Evolutionary conservation across 306 rosid genomes (phyloP).

Genomic region (Cicer arietinum): DNA sequence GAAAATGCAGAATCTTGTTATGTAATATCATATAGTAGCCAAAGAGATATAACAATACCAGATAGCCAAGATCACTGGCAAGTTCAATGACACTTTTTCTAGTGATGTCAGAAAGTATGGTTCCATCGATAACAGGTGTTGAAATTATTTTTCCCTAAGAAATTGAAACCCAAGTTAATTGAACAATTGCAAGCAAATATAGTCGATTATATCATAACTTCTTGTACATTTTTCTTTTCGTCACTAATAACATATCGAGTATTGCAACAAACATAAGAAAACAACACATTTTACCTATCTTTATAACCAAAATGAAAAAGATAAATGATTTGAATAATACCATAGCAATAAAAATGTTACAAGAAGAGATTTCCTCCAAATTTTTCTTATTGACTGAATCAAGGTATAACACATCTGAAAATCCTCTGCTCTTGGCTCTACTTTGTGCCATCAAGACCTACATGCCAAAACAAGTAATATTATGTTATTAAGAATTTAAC

Average conservation of each 20-base stretch:
- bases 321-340: too few relatives aligned
- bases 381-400: slow-evolving; percentile 69
- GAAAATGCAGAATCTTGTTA: background rate
- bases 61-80: slow-evolving; percentile 74
- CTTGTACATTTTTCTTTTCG: background rate
- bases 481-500: too few relatives aligned
- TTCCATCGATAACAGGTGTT: slow-evolving; percentile 77
- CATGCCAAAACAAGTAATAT: too few relatives aligned
- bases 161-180: slow-evolving; percentile 2
- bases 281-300: slow-evolving; percentile 45
- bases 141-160: slow-evolving; percentile 66
- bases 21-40: background rate
- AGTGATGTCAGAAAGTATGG: slow-evolving; percentile 83
- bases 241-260: background rate
- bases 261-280: background rate
- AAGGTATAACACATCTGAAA: slow-evolving; percentile 82
- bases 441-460: too few relatives aligned
- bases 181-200: slow-evolving; percentile 9
- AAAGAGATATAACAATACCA: slow-evolving; percentile 48
- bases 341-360: too few relatives aligned
- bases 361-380: slow-evolving; percentile 46
- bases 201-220: background rate
- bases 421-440: slow-evolving; percentile 77
- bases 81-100: slow-evolving; percentile 80
- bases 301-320: too few relatives aligned